Percentiles rank a stretch among this genome's conserved stretches.
Conservation (phyloP, 2,329 filamentous ascomycete genomes). For the Claviceps sp. region DNA sequence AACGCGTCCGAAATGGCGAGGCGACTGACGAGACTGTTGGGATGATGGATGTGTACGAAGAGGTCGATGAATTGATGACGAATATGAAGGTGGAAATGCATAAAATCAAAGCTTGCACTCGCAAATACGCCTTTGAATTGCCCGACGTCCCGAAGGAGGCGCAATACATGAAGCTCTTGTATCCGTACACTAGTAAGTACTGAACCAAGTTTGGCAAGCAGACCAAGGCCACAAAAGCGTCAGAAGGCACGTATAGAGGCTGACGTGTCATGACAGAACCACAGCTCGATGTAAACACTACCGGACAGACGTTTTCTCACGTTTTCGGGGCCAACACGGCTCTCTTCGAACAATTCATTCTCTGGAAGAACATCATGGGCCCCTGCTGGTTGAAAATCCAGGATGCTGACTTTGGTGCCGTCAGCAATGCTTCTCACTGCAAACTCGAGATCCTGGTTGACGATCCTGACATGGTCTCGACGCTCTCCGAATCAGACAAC, state of each 20-base stretch:
- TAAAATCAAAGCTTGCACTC: constrained; percentile 80
- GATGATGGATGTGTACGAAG: constrained; percentile 80
- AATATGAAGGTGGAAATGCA: constrained; percentile 75
- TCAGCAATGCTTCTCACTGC: constrained; percentile 93
- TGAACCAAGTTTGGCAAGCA: no score
- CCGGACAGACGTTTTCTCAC: constrained; percentile 82
- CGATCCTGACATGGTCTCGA: constrained; percentile 62
- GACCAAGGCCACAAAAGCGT: not conserved
- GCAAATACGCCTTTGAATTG: constrained; percentile 94
- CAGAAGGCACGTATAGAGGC: not conserved
- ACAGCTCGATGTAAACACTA: constrained; percentile 52
- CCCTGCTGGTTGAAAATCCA: constrained; percentile 94
- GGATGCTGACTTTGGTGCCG: constrained; percentile 65
- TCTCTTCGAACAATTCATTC: constrained; percentile 93
- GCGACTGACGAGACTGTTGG: constrained; percentile 66
- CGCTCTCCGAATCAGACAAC: constrained; percentile 64
- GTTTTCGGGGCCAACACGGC: constrained; percentile 90
- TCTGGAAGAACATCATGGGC: constrained; percentile 99
- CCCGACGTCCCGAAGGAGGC: constrained; percentile 74
- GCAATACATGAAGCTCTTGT: constrained; percentile 90
- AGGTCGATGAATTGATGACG: constrained; percentile 81
- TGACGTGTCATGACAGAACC: constrained; percentile 35
- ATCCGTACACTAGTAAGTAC: constrained; percentile 65
- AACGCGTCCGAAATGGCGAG: constrained; percentile 40
- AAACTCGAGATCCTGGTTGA: constrained; percentile 80